Conservation (phyloP, 2,329 filamentous ascomycete genomes). For the Fusarium tanahbumbuense region DNA sequence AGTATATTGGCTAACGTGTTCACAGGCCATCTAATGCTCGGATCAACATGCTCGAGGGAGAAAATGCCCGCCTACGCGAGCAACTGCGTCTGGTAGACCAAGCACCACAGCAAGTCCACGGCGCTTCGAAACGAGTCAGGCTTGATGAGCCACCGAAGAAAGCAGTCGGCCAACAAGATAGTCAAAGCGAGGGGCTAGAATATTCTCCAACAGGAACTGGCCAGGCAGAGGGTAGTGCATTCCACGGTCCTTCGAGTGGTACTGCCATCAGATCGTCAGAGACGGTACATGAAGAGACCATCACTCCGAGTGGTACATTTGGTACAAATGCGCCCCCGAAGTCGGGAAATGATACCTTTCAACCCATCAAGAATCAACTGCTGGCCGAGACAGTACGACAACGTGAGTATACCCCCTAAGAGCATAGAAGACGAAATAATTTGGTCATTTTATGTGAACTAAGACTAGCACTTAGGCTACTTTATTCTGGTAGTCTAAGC, state of each 20-base stretch:
- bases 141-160: neutral
- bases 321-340: neutral
- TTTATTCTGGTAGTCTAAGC: too few species aligned
- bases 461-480: too few species aligned
- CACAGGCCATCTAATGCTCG: conserved; percentile 46
- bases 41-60: conserved; percentile 50
- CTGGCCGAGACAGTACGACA: conserved; percentile 33
- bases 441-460: too few species aligned
- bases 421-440: too few species aligned
- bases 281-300: rapidly evolving
- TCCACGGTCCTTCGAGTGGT: conserved; percentile 34
- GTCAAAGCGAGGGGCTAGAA: rapidly evolving
- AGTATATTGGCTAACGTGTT: neutral
- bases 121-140: neutral
- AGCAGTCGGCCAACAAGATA: too few species aligned
- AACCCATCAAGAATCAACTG: conserved; percentile 20
- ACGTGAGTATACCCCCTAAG: conserved; percentile 5
- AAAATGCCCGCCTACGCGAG: conserved; percentile 51
- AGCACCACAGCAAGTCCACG: too few species aligned
- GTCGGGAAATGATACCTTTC: rapidly evolving
- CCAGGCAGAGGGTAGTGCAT: conserved; percentile 27
- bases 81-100: conserved; percentile 37
- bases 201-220: neutral
- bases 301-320: conserved; percentile 31
- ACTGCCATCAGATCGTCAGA: too few species aligned